phyloP scores from a whole-genome alignment of 179 eudicot genomes.

The Patellifolia procumbens region DNA sequence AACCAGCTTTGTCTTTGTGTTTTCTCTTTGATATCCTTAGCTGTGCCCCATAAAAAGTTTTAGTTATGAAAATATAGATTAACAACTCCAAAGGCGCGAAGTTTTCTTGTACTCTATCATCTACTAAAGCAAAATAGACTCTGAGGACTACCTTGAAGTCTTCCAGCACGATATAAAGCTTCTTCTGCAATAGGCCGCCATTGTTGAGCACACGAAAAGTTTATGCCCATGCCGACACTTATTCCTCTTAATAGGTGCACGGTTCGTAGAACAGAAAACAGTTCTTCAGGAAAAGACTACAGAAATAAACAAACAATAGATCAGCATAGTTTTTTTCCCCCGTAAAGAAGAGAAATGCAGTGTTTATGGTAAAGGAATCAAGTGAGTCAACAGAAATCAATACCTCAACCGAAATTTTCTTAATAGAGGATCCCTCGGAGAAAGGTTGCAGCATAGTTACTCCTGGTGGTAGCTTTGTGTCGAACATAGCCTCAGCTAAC shows the following conservation, averaged over 20 bases:
- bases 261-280: slow-evolving; percentile 94
- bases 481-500: slow-evolving; percentile 89
- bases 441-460: slow-evolving; percentile 88
- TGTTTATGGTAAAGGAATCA: no score
- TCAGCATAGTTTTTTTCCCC: no score
- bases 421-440: slow-evolving; percentile 80
- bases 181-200: slow-evolving; percentile 97
- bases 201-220: slow-evolving; percentile 92
- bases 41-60: slow-evolving; percentile 17
- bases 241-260: slow-evolving; percentile 92
- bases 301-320: slow-evolving; percentile 15
- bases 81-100: not conserved
- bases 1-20: slow-evolving; percentile 34
- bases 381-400: not conserved
- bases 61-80: not conserved
- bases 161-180: slow-evolving; percentile 69
- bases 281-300: slow-evolving; percentile 94
- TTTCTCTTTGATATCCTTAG: slow-evolving; percentile 24
- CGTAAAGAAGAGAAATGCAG: no score
- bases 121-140: slow-evolving; percentile 1
- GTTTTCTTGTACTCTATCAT: not conserved
- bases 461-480: slow-evolving; percentile 86
- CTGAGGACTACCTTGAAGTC: slow-evolving; percentile 58
- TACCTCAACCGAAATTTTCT: slow-evolving; percentile 81
- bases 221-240: slow-evolving; percentile 90